phyloP scores from a whole-genome alignment of 2,329 filamentous ascomycete genomes.

The Trichoderma sp. region DNA sequence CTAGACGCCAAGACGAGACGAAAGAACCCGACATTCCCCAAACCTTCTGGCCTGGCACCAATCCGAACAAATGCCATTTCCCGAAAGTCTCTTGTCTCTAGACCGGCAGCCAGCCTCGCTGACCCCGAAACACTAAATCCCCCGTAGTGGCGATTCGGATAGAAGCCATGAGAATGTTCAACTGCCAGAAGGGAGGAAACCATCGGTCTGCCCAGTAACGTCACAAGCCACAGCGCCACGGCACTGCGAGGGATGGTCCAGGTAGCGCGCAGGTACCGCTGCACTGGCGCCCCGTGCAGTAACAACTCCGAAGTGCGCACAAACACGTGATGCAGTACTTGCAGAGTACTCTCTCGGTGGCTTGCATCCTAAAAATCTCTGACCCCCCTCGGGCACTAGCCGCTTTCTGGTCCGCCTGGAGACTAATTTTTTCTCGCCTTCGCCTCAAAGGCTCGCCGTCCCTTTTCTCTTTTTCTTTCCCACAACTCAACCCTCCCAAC shows the following conservation, averaged over 20 bases:
- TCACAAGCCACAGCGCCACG: constrained; percentile 22
- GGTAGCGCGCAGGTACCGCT: background rate
- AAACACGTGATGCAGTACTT: constrained; percentile 2
- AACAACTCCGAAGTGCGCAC: background rate
- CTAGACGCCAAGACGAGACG: background rate
- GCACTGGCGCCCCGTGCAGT: background rate
- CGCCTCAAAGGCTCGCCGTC: constrained; percentile 26
- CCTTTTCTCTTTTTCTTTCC: constrained; percentile 34
- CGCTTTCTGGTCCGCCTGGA: constrained; percentile 30
- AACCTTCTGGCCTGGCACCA: background rate
- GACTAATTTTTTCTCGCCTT: constrained; percentile 26
- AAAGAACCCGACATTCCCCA: background rate
- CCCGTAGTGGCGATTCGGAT: constrained; percentile 11
- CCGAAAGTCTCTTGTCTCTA: background rate
- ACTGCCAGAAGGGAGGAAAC: constrained; percentile 5
- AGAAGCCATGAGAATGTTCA: constrained; percentile 10
- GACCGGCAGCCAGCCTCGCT: constrained; percentile 7
- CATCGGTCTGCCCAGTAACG: constrained; percentile 17
- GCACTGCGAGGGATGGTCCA: background rate
- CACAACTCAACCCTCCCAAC: constrained; percentile 32
- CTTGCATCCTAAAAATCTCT: constrained; percentile 25
- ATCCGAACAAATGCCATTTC: background rate
- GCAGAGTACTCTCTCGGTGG: constrained; percentile 1
- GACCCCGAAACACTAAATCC: background rate
- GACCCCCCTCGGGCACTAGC: constrained; percentile 33